Base-by-base conservation (phyloP, 164 flowering plant species). In the Chimonanthus salicifolius region DNA sequence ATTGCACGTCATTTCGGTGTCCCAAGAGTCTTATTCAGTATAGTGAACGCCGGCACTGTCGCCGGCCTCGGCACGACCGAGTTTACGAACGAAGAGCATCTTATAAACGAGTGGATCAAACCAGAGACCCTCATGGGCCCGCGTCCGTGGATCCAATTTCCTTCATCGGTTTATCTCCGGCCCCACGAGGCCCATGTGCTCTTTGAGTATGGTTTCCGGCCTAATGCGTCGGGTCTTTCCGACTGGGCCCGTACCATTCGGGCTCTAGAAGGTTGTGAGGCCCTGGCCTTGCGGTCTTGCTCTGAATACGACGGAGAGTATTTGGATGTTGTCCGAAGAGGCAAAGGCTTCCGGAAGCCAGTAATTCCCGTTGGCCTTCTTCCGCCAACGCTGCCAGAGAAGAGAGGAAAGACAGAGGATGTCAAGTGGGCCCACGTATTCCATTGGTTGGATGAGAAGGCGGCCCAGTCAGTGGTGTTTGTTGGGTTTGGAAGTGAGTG, bases 401-500 rank as follows among this genome's bases (percentile, higher is more conserved):
- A 63, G 47, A 72, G 46, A 1, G 58, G 20, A 5, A 63, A 10
- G 5, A 7, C 3, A 4, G 64, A 45, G 0, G 77, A 71, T 2
- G 76, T 68, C 8, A 44, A 45, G 18, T 88, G 89, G 92, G 33
- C 58, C 0, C 44, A 3, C 3, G 79, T 82, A 6, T 74, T 75
- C 3, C 47, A 76, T 4, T 91, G 89, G 89, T 70, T 91, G 13
- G 90, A 87, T 67, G 33, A 21, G 2, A 78, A 82, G 64, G 11
- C 8, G 15, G 58, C 20, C 3, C 74, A 68, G 7, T 87, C 90
- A 0, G 84, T 87, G 1, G 80, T 91, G 1, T 89, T 84, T 58
- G 88, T 84, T 13, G 88, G 89, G 3, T 50, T 88, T 4, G 94
- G 97, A 7, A 88, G 79, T 6, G 92, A 88, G 78, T 81, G 82